Conservation (phyloP, 2,329 filamentous ascomycete genomes). For the Alternaria incomplexa region DNA sequence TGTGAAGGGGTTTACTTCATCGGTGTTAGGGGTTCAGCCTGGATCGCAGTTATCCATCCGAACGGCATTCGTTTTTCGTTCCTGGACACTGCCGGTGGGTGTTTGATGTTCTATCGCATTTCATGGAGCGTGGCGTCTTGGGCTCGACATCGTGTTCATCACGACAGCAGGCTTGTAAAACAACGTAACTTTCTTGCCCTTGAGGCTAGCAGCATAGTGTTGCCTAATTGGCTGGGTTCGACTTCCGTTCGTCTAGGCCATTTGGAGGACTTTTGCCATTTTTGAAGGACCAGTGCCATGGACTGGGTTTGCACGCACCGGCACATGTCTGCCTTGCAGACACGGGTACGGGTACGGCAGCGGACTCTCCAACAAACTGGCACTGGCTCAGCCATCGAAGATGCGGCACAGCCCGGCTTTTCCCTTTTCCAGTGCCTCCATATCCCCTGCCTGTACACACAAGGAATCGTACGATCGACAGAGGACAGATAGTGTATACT, state of each 20-base stretch:
- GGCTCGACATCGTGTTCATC: not conserved
- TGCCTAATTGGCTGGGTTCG: not conserved
- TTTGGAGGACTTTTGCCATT: not conserved
- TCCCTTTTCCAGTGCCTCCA: not conserved
- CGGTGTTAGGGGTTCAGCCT: not conserved
- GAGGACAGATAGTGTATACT: not conserved
- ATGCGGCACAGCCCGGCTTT: not conserved
- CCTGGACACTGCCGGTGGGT: not conserved
- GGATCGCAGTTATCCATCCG: not conserved
- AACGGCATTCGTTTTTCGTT: not conserved
- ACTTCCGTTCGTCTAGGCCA: not conserved
- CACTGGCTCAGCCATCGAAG: not conserved
- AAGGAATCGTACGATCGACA: not conserved
- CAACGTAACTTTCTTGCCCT: not conserved
- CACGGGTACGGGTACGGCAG: not conserved
- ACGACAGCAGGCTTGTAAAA: not conserved
- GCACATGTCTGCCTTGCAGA: not conserved
- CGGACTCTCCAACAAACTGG: not conserved
- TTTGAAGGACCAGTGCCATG: not conserved
- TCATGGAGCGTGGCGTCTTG: conserved; percentile 10
- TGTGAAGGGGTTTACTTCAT: not conserved
- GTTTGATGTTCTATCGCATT: not conserved
- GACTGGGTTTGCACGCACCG: not conserved
- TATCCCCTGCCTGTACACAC: not conserved
- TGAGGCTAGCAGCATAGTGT: not conserved